These are phyloP conservation scores for Coemansia sp. DNA, from an alignment of 192 early-diverging fungal species.

Conservation along the genomic window DNA sequence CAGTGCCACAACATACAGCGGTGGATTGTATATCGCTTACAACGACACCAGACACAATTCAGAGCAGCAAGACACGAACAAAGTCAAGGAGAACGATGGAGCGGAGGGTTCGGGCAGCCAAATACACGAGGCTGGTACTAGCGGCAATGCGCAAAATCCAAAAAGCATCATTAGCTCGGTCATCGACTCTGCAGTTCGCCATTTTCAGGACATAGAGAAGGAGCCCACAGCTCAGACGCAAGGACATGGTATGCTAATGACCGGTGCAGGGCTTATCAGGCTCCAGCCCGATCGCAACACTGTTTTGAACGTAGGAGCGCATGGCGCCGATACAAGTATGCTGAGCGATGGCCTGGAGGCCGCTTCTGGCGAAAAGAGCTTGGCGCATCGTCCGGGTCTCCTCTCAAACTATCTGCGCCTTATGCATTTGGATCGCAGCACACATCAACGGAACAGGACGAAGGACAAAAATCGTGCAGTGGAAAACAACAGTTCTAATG, in stretches of 20 bases:
- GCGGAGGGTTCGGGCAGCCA: background rate
- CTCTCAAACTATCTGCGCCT: conserved; percentile 40
- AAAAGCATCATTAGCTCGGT: conserved; percentile 13
- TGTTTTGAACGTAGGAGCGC: conserved; percentile 8
- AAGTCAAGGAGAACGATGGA: background rate
- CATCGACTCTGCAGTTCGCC: conserved; percentile 27
- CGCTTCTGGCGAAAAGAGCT: background rate
- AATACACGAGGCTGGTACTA: background rate
- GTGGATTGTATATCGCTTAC: background rate
- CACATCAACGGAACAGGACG: background rate
- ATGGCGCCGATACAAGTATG: background rate
- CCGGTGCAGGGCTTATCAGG: conserved; percentile 41
- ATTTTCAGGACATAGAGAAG: conserved; percentile 36
- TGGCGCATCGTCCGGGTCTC: conserved; percentile 29
- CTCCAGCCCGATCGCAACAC: conserved; percentile 35
- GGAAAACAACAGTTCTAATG: background rate
- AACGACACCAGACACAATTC: background rate
- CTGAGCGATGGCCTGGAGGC: conserved; percentile 1
- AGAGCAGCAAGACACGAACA: background rate
- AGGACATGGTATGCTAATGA: conserved; percentile 15
- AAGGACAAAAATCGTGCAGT: background rate
- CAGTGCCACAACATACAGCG: background rate
- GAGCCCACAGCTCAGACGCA: conserved; percentile 13
- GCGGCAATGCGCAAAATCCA: background rate
- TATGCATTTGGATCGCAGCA: conserved; percentile 36